Evolutionary conservation across 2,329 filamentous ascomycete genomes (phyloP), one percentile per base, ranked within the genome.

Genomic region (Colletotrichum eleusines): DNA sequence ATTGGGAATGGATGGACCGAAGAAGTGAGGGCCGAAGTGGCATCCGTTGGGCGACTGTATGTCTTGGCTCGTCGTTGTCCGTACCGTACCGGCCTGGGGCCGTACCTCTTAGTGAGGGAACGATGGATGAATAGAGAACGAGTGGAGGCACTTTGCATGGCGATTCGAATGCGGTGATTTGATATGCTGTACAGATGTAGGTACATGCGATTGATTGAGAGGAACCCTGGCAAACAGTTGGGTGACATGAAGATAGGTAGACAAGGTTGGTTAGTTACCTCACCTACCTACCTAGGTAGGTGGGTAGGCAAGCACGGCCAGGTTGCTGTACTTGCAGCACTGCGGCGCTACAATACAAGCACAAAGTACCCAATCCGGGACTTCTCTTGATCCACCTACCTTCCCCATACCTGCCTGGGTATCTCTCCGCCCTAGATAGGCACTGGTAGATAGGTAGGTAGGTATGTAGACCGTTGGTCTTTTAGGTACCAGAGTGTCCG

Each of bases 11-110:
- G 59, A 63, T 63, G 69, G 64, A 46, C 69, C 64, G 69, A 71
- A 71, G 64, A 71, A 71, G 59, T 71, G 69, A 69, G 55, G 69
- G 44, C 69, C 69, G 69, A 71, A 71, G 46, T 40, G 55, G 31
- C 40, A 31, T 62, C 63, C 57, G 68, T 62, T 51, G 35, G 40
- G 64, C 42, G 50, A 46, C 31, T 62, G 57, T 50, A 9, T 67
- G n/a, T 55, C 50, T 60, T 40, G 66, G 63, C 59, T 14, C 53
- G 42, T 51, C 46, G 44, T 50, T 67, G 28, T 68, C 68, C 51
- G 68, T 63, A 57, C 68, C 51, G 68, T 63, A 57, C 50, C 63
- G 67, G 54, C 18, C 68, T 70, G 55, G 68, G 31, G 48, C 50
- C 50, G 23, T 46, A 33, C 62, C 20, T 53, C 50, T 62, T 67